Percentiles rank a stretch among this genome's conserved stretches.
These are phyloP conservation scores for Parathielavia appendiculata DNA, from an alignment of 495 filamentous ascomycete species.

Conservation along the genomic window DNA sequence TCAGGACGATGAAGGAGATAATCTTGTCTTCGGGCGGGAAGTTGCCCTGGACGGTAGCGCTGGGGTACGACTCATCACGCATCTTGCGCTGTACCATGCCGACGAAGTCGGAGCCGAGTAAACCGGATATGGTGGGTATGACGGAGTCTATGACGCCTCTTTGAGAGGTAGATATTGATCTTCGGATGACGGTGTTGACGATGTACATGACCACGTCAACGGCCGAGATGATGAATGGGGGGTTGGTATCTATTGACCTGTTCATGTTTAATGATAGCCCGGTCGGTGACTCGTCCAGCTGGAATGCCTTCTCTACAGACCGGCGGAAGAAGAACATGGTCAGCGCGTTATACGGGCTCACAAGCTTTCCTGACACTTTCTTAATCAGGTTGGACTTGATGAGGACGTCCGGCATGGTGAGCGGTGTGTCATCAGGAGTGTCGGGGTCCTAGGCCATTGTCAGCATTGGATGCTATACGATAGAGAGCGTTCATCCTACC, in stretches of 20 bases:
- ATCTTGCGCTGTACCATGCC: slow-evolving; percentile 97
- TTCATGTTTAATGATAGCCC: slow-evolving; percentile 70
- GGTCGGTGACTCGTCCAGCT: slow-evolving; percentile 88
- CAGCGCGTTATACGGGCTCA: slow-evolving; percentile 76
- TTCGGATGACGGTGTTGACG: slow-evolving; percentile 82
- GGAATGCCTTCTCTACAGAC: slow-evolving; percentile 94
- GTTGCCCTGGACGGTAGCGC: slow-evolving; percentile 64
- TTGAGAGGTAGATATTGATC: slow-evolving; percentile 81
- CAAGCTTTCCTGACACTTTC: slow-evolving; percentile 69
- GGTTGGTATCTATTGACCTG: slow-evolving; percentile 61
- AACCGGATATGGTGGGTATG: slow-evolving; percentile 70
- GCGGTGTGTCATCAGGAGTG: slow-evolving; percentile 40
- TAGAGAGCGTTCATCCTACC: slow-evolving; percentile 42
- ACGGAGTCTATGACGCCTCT: slow-evolving; percentile 66
- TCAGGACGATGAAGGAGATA: slow-evolving; percentile 80
- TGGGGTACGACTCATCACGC: slow-evolving; percentile 90
- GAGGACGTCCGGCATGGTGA: slow-evolving; percentile 64
- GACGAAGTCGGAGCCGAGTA: slow-evolving; percentile 90
- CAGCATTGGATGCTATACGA: background rate
- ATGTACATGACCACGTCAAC: slow-evolving; percentile 99
- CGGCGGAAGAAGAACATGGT: slow-evolving; percentile 94
- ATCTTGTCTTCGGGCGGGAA: slow-evolving; percentile 79
- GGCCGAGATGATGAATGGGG: slow-evolving; percentile 88
- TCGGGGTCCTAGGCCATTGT: slow-evolving; percentile 36
- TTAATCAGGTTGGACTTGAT: slow-evolving; percentile 64